These are phyloP conservation scores for Phytophthora fragariaefolia DNA, from an alignment of 352 stramenopile genomes.

Conservation along the genomic window DNA sequence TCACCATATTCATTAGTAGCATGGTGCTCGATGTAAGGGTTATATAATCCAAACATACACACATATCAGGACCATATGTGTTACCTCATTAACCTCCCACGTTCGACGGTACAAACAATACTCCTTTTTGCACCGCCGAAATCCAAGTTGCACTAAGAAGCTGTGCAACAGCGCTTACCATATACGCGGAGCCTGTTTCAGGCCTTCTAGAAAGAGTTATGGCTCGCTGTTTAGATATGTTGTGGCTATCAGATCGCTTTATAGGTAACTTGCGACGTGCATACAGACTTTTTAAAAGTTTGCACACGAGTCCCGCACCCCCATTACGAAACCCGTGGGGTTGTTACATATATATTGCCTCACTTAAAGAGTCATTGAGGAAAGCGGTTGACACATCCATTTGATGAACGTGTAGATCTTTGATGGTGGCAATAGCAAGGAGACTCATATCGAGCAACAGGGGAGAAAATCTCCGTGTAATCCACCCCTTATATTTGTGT, in stretches of 20 bases:
- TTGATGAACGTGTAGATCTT: background rate
- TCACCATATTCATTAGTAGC: too few species aligned
- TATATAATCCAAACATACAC: too few species aligned
- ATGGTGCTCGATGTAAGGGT: too few species aligned
- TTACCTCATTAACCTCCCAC: too few species aligned
- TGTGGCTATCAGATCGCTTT: too few species aligned
- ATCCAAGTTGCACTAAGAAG: background rate
- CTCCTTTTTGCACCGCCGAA: slow-evolving; percentile 16
- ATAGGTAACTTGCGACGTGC: too few species aligned
- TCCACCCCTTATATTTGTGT: slow-evolving; percentile 21
- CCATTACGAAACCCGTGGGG: slow-evolving; percentile 11
- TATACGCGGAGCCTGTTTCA: slow-evolving; percentile 14
- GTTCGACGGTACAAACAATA: slow-evolving; percentile 23
- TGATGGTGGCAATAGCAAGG: background rate
- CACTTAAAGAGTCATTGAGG: slow-evolving; percentile 7
- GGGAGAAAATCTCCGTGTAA: slow-evolving; percentile 8
- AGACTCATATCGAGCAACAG: slow-evolving; percentile 15
- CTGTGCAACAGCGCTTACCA: slow-evolving; percentile 14
- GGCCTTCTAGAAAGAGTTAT: too few species aligned
- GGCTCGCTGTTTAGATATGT: too few species aligned
- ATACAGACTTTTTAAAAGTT: slow-evolving; percentile 19
- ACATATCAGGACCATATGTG: too few species aligned
- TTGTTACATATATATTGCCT: slow-evolving; percentile 18
- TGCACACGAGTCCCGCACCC: background rate
- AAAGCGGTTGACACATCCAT: slow-evolving; percentile 13